phyloP scores from a whole-genome alignment of 352 stramenopile genomes.

The Pythium dissotocum region DNA sequence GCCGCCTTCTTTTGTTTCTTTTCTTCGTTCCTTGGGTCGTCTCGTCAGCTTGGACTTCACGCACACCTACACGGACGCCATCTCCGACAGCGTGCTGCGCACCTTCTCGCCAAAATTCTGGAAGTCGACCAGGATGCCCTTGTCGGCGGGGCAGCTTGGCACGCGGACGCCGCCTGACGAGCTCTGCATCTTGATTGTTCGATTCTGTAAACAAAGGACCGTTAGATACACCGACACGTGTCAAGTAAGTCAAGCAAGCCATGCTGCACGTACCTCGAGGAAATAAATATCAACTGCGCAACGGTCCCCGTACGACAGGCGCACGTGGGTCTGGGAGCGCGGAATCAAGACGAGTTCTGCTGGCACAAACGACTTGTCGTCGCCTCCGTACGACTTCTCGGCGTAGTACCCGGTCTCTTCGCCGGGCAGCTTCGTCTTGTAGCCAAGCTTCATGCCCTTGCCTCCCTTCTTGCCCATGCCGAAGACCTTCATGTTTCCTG shows the following conservation, averaged over 20 bases:
- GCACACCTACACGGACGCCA: slow-evolving; percentile 67
- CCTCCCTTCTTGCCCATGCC: slow-evolving; percentile 72
- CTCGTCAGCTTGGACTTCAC: not conserved
- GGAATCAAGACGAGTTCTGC: slow-evolving; percentile 84
- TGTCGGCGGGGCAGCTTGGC: slow-evolving; percentile 71
- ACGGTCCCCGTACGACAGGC: slow-evolving; percentile 80
- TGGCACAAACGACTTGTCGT: slow-evolving; percentile 86
- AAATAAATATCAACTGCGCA: slow-evolving; percentile 92
- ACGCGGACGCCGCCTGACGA: slow-evolving; percentile 75
- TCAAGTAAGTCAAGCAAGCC: not conserved
- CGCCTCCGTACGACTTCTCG: slow-evolving; percentile 80
- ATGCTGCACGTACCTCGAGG: slow-evolving; percentile 56
- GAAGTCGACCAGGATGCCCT: slow-evolving; percentile 67
- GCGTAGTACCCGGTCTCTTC: slow-evolving; percentile 87
- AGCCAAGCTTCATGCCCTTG: slow-evolving; percentile 86
- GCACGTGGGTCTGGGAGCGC: slow-evolving; percentile 82
- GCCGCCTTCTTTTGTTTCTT: not conserved
- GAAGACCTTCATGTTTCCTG: slow-evolving; percentile 46
- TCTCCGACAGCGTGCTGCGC: slow-evolving; percentile 82
- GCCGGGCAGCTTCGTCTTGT: slow-evolving; percentile 86
- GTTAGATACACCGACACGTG: slow-evolving; percentile 17
- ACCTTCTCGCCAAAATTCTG: slow-evolving; percentile 84
- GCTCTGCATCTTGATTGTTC: slow-evolving; percentile 84
- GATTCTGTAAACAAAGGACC: slow-evolving; percentile 47
- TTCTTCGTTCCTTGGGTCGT: not conserved